Evolutionary conservation across 2,329 filamentous ascomycete species (phyloP).

Genomic region (Xylaria sp.): DNA sequence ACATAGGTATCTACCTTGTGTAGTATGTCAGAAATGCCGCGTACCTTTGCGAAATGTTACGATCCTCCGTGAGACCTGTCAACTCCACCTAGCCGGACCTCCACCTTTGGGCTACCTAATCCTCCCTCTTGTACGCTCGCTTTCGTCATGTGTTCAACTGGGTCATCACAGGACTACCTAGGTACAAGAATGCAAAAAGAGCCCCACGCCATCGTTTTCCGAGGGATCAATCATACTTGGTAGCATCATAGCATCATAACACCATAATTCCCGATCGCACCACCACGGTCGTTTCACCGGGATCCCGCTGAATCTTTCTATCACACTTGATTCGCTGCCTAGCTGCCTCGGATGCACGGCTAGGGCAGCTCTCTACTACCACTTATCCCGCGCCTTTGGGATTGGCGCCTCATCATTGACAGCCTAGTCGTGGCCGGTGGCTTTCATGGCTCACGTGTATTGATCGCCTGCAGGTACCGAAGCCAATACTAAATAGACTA

Average conservation of each 20-base stretch:
- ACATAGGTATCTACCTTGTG: neutral
- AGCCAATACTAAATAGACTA: neutral
- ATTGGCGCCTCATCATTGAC: neutral
- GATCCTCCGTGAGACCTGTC: neutral
- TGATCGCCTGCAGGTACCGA: slow-evolving; percentile 2
- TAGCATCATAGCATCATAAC: neutral
- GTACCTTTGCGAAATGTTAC: neutral
- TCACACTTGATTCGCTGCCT: neutral
- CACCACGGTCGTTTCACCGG: neutral
- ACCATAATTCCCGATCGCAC: neutral
- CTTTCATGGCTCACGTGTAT: neutral
- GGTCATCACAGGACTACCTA: neutral
- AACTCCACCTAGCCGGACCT: neutral
- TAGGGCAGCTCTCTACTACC: neutral
- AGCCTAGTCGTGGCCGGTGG: neutral
- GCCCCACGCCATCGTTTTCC: neutral
- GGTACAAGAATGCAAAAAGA: neutral
- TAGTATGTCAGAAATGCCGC: neutral
- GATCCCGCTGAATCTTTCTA: neutral
- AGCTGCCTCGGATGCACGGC: neutral
- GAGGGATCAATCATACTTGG: too few relatives aligned
- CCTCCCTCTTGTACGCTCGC: neutral
- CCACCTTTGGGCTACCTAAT: neutral
- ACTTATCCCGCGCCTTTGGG: neutral
- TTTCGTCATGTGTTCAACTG: neutral